Evolutionary conservation across 2,329 filamentous ascomycete genomes (phyloP).

Genomic region (Incumbomyces delicatus): DNA sequence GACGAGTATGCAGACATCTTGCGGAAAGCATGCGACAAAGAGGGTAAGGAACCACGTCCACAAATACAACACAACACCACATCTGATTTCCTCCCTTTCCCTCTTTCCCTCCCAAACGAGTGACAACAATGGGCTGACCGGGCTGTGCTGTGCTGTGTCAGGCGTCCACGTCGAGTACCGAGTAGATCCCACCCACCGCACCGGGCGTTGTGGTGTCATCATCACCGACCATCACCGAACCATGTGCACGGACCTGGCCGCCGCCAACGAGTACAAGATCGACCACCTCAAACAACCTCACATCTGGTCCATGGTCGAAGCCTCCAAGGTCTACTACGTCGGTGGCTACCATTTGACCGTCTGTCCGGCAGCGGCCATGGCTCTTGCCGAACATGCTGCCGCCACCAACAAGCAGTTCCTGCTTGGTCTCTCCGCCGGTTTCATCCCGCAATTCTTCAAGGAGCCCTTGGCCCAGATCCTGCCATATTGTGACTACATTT

Average conservation of each 20-base stretch:
- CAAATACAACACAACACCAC: not conserved
- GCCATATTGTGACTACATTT: conserved; percentile 92
- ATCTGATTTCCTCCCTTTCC: too few species aligned
- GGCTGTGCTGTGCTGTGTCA: not conserved
- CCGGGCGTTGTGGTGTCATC: conserved; percentile 88
- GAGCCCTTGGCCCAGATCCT: conserved; percentile 77
- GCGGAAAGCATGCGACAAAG: conserved; percentile 72
- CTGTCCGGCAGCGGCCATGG: conserved; percentile 79
- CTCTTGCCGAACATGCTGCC: conserved; percentile 81
- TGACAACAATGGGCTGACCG: conserved; percentile 5
- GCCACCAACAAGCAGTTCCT: conserved; percentile 81
- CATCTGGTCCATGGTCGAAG: conserved; percentile 86
- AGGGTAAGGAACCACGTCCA: conserved; percentile 68
- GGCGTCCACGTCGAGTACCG: conserved; percentile 74
- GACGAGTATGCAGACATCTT: conserved; percentile 93
- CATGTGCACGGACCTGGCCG: conserved; percentile 89
- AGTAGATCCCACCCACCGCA: conserved; percentile 72
- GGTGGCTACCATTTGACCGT: conserved; percentile 98
- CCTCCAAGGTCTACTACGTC: conserved; percentile 81
- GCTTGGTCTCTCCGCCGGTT: conserved; percentile 86
- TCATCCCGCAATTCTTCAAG: conserved; percentile 97
- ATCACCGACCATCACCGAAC: conserved; percentile 95
- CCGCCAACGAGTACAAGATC: conserved; percentile 93
- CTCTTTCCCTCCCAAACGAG: not conserved
- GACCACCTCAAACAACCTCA: conserved; percentile 84